phyloP scores from a whole-genome alignment of 805 yeast species.

The Wickerhamiella hasegawae region DNA sequence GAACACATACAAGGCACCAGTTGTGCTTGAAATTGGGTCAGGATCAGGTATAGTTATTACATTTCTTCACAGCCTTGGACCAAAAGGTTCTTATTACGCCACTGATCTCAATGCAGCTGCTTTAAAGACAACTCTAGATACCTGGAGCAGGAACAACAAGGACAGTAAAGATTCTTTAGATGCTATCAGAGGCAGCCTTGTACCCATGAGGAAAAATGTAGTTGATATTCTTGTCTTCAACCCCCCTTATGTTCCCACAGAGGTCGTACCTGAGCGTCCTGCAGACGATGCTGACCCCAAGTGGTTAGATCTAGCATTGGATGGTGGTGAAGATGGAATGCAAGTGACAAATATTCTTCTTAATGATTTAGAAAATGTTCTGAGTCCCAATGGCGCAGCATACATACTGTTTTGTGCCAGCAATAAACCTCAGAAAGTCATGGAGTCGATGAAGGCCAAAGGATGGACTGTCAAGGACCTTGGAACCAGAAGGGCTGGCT shows the following conservation, averaged over 20 bases:
- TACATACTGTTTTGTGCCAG: constrained; percentile 85
- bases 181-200: constrained; percentile 37
- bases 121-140: constrained; percentile 34
- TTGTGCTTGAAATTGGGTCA: constrained; percentile 73
- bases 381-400: constrained; percentile 56
- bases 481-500: constrained; percentile 70
- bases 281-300: constrained; percentile 29
- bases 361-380: constrained; percentile 31
- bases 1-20: constrained; percentile 22
- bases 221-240: constrained; percentile 74
- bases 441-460: constrained; percentile 27
- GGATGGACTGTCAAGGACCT: constrained; percentile 44
- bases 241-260: constrained; percentile 95
- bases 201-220: constrained; percentile 23
- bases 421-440: constrained; percentile 58
- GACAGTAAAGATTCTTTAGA: constrained; percentile 34
- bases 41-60: constrained; percentile 86
- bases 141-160: constrained; percentile 24
- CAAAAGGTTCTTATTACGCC: constrained; percentile 39
- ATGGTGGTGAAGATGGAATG: constrained; percentile 90
- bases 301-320: constrained; percentile 82
- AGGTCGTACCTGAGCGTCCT: constrained; percentile 48
- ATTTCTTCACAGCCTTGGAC: constrained; percentile 49
- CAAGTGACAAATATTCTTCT: constrained; percentile 55
- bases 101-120: constrained; percentile 77